Base-by-base conservation (phyloP, 2,329 filamentous ascomycete species). In the Aspergillus pseudonomiae region DNA sequence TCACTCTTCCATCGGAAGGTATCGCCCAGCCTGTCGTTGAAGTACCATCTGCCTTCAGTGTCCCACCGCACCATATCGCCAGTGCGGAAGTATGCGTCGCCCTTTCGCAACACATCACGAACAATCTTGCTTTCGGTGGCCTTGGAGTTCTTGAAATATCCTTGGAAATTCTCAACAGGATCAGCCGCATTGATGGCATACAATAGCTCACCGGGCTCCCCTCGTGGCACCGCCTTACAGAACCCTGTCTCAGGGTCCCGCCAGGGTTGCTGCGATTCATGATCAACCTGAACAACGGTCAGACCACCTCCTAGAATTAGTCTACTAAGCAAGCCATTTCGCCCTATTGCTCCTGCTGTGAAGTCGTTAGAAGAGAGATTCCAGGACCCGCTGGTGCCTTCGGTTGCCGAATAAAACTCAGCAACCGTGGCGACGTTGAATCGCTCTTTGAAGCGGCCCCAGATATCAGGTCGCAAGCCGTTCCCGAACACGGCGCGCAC, bases 401-500 rank as follows among this genome's bases (percentile, higher is more conserved):
- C 91, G 0, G 91, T 93, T 1, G 91, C 85, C 14, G 89, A 90
- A 76, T 95, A 96, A 77, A 96, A 94, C 73, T 96, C 92, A 64
- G 86, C 89, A 63, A 94, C 87, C 1, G 85, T 85, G 36, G 88
- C 85, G 62, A 96, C 86, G 26, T 86, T 89, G 72, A 95, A 97
- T 21, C 93, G 89, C 30, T 91, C 85, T 75, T 93, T 93, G 82
- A 96, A 95, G 9, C 80, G 82, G 65, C 91, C 88, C 93, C 93
- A 97, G 39, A 96, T 87, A 71, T 96, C 93, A 0, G 93, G 92
- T 0, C 93, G 86, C 24, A 96, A 82, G 2, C 93, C 93, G 73
- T 97, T 97, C 24, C 93, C 93, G 67, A 94, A 91, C 0, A 92
- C 92, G 4, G 89, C 71, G 6, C 88, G 87, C n/a, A 96, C 86